Evolutionary conservation across 116 monocot genomes (phyloP).

Genomic region (Thalassia testudinum): DNA sequence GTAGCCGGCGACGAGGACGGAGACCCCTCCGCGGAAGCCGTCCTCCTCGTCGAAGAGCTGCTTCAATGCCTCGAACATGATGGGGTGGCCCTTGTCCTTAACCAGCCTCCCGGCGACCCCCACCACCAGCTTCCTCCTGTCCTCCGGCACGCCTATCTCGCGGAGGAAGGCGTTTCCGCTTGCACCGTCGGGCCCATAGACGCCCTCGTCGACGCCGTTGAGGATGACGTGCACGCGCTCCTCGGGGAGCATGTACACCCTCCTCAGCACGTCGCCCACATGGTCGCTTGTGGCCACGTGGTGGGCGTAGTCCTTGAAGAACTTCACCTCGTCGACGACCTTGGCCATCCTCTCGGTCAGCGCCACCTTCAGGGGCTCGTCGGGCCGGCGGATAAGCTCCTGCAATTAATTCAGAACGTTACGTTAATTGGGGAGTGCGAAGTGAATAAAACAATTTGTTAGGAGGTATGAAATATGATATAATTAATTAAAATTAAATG

Average conservation of each 20-base stretch:
- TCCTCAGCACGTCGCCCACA: conserved; percentile 69
- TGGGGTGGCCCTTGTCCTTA: conserved; percentile 81
- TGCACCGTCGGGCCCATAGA: conserved; percentile 21
- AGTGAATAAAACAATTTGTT: no score
- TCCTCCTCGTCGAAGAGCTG: conserved; percentile 29
- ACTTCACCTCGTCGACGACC: conserved; percentile 76
- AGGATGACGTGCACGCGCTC: conserved; percentile 65
- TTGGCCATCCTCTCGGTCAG: conserved; percentile 21
- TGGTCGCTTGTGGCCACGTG: conserved; percentile 88
- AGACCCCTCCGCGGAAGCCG: conserved; percentile 13
- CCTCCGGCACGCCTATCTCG: conserved; percentile 37
- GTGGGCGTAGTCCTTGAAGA: conserved; percentile 62
- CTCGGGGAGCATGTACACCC: conserved; percentile 79
- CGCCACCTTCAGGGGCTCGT: conserved; percentile 14
- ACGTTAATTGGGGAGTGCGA: no score
- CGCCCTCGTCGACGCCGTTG: conserved; percentile 61
- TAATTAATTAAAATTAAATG: no score
- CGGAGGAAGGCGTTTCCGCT: conserved; percentile 22
- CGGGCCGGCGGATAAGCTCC: conserved; percentile 32
- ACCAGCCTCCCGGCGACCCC: conserved; percentile 77
- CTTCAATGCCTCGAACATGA: conserved; percentile 66
- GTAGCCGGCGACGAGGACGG: conserved; percentile 48
- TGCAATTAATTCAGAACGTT: no score
- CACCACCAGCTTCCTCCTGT: conserved; percentile 29
- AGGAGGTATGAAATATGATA: no score